A percentile compares a stretch with the other conserved stretches of the same genome.
Conservation (phyloP, 345 rosid species). For the Hypericum androsaemum region DNA sequence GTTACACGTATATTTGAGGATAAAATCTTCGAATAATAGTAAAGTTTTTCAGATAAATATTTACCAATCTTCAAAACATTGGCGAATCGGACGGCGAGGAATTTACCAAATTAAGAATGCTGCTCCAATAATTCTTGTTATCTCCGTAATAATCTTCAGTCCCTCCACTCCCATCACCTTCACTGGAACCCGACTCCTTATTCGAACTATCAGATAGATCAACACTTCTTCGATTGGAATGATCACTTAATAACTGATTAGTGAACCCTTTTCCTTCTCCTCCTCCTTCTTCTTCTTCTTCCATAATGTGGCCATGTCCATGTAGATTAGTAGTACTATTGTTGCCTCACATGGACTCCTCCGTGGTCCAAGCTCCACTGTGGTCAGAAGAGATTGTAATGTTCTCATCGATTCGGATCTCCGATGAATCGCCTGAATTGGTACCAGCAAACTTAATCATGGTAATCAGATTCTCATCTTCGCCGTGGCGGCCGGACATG, state of each 20-base stretch:
- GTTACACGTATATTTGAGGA: too few species aligned
- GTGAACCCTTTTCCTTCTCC: slow-evolving; percentile 86
- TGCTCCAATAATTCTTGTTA: slow-evolving; percentile 92
- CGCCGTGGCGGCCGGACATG: too few species aligned
- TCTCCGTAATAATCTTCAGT: slow-evolving; percentile 56
- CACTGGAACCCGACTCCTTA: slow-evolving; percentile 30
- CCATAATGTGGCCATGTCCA: too few species aligned
- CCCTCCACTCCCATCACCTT: slow-evolving; percentile 12
- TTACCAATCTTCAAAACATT: slow-evolving; percentile 36
- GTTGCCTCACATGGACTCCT: slow-evolving; percentile 24
- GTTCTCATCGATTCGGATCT: too few species aligned
- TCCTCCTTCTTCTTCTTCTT: too few species aligned
- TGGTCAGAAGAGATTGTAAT: slow-evolving; percentile 10
- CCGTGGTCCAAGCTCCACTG: slow-evolving; percentile 31
- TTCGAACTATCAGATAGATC: slow-evolving; percentile 32
- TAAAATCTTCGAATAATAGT: too few species aligned
- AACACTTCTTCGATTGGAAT: slow-evolving; percentile 24
- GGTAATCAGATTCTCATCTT: too few species aligned
- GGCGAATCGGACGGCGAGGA: slow-evolving; percentile 73
- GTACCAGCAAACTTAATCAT: too few species aligned
- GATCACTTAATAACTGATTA: slow-evolving; percentile 50
- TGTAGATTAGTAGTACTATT: too few species aligned
- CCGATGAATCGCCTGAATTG: too few species aligned
- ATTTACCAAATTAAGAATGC: slow-evolving; percentile 84
- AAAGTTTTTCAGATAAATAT: too few species aligned